Conservation (phyloP, 208 protist genomes). For the Plasmodiophora brassicae region DNA sequence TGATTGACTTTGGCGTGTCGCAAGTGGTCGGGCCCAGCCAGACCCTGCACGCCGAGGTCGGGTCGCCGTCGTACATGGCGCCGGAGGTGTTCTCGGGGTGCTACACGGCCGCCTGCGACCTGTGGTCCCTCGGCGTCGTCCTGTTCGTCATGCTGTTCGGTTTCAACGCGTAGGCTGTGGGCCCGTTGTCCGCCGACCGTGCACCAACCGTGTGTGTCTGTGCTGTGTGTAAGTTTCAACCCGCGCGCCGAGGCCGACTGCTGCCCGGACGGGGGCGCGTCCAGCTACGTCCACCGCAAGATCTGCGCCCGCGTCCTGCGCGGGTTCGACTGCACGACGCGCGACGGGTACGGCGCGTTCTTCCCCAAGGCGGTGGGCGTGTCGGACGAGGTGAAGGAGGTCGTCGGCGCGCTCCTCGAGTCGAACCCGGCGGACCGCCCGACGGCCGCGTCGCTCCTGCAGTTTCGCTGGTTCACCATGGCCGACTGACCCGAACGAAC, state of each 20-base stretch:
- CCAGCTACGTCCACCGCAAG: background rate
- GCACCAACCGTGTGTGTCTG: too few species aligned
- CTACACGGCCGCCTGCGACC: background rate
- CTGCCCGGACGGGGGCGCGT: background rate
- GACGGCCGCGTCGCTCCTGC: background rate
- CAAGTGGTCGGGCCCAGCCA: background rate
- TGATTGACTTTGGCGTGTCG: background rate
- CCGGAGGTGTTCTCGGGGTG: background rate
- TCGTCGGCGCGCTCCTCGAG: background rate
- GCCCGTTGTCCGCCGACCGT: too few species aligned
- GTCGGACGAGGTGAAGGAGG: background rate
- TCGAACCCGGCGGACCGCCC: background rate
- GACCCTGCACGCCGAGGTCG: background rate
- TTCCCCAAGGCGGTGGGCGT: background rate
- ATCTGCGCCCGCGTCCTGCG: background rate
- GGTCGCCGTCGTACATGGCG: background rate
- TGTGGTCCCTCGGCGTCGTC: background rate
- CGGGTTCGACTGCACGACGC: background rate
- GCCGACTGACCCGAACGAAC: too few species aligned
- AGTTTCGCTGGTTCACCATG: background rate
- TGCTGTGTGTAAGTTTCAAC: background rate
- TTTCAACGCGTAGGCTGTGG: background rate
- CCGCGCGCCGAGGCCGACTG: background rate
- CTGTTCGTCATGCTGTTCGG: background rate
- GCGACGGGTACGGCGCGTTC: background rate